These are phyloP conservation scores for Schwanniomyces occidentalis DNA, from an alignment of 805 yeast species.

Conservation along the genomic window DNA sequence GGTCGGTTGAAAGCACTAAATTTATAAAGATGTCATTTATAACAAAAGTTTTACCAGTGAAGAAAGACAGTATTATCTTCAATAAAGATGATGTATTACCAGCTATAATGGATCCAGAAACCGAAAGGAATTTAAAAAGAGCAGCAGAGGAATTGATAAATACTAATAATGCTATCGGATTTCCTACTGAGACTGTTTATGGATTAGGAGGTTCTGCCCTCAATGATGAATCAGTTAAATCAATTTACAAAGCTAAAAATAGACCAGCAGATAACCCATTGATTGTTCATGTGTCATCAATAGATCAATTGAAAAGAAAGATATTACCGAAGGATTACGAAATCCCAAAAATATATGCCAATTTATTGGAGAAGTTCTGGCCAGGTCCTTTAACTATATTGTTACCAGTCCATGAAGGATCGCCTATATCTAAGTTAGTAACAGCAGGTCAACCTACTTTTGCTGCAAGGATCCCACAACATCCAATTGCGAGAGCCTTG, in stretches of 20 bases:
- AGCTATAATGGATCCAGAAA: slow-evolving; percentile 49
- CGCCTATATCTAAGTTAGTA: slow-evolving; percentile 67
- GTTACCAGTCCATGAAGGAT: slow-evolving; percentile 54
- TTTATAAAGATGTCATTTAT: slow-evolving; percentile 14
- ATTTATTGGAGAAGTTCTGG: slow-evolving; percentile 75
- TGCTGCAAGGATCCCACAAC: slow-evolving; percentile 86
- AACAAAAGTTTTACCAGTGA: slow-evolving; percentile 52
- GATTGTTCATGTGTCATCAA: slow-evolving; percentile 83
- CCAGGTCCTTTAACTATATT: slow-evolving; percentile 94
- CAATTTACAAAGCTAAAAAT: slow-evolving; percentile 85
- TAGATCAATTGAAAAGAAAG: slow-evolving; percentile 64
- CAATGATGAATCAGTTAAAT: slow-evolving; percentile 66
- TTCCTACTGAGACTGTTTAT: slow-evolving; percentile 97
- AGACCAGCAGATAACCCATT: slow-evolving; percentile 95
- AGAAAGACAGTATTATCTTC: slow-evolving; percentile 53
- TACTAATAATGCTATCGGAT: slow-evolving; percentile 71
- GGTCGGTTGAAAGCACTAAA: too few relatives aligned
- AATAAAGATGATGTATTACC: slow-evolving; percentile 42
- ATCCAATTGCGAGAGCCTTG: slow-evolving; percentile 87
- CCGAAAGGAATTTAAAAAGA: slow-evolving; percentile 47
- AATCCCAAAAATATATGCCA: slow-evolving; percentile 69
- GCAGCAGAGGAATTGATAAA: slow-evolving; percentile 61
- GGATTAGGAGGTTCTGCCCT: slow-evolving; percentile 91
- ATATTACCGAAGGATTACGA: slow-evolving; percentile 48
- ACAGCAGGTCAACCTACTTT: slow-evolving; percentile 89